A percentile compares a stretch with the other conserved stretches of the same genome.
phyloP scores from a whole-genome alignment of 768 basidiomycete species.

The Macrolepiota fuliginosa region DNA sequence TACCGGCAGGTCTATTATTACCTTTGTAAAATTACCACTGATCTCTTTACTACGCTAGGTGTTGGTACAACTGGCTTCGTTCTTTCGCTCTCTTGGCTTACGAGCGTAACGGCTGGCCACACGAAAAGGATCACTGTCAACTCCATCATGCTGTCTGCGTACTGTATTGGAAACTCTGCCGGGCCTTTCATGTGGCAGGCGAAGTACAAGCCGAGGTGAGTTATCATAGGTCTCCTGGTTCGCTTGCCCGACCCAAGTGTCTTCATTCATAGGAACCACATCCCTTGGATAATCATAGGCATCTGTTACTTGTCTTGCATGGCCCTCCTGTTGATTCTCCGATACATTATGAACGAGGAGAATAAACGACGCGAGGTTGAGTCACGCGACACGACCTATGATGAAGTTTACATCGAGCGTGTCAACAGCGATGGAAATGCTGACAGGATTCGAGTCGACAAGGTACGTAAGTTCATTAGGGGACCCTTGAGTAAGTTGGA shows the following conservation, averaged over 20 bases:
- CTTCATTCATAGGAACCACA: slow-evolving; percentile 48
- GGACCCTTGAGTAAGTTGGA: background rate
- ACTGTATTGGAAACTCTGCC: slow-evolving; percentile 61
- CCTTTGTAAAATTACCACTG: background rate
- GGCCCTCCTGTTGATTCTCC: slow-evolving; percentile 42
- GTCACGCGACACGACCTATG: slow-evolving; percentile 48
- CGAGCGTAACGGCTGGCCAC: slow-evolving; percentile 64
- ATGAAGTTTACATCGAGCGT: slow-evolving; percentile 60
- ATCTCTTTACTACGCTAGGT: slow-evolving; percentile 22
- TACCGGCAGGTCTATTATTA: slow-evolving; percentile 34
- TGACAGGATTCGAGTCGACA: slow-evolving; percentile 59
- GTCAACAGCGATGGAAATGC: slow-evolving; percentile 47
- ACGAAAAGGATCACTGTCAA: slow-evolving; percentile 72
- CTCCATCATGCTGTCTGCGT: slow-evolving; percentile 72
- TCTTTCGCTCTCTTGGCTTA: slow-evolving; percentile 62
- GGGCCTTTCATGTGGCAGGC: slow-evolving; percentile 81
- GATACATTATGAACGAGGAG: slow-evolving; percentile 52
- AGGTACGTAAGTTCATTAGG: slow-evolving; percentile 42
- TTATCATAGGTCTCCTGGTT: background rate
- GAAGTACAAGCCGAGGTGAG: slow-evolving; percentile 61
- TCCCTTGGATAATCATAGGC: slow-evolving; percentile 79
- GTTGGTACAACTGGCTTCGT: slow-evolving; percentile 58
- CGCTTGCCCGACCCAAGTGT: background rate
- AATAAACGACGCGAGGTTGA: slow-evolving; percentile 65
- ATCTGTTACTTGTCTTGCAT: slow-evolving; percentile 59